Base-by-base conservation (phyloP, 306 rosid genomes). In the Gillenia trifoliata region DNA sequence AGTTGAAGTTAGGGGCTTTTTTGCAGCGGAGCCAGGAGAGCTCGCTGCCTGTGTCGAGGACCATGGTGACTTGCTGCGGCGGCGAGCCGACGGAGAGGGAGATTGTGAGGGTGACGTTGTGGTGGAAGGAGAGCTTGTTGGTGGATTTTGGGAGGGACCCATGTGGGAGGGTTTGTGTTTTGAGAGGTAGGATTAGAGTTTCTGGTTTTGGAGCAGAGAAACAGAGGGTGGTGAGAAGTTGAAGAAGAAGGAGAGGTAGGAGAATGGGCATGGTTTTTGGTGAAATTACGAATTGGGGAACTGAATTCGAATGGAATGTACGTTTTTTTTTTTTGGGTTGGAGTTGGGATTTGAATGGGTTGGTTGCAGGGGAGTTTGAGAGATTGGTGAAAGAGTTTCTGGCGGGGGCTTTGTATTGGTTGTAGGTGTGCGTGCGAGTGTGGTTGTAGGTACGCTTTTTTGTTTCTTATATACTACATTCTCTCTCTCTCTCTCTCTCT, bases 21-120 rank as follows among this genome's bases (percentile, higher is more conserved):
- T 85, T 86, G 70, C 96, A 90, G 74, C 86, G 95, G 15, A 90
- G 88, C 98, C 98, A 89, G 0, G 96, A 87, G 82, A 93, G 98
- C 54, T 93, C 96, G 38, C 98, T 93, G 16, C 98, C 95, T 45
- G 98, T 93, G 83, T 93, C 96, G 40, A 93, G 96, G 79, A 93
- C 96, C 98, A 87, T 90, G 77, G 93, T 87, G n/a, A 90, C 93
- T 3, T n/a, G 79, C 84, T 93, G 98, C 40, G 98, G 98, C 61
- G 98, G 96, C 22, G 93, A 77, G 11, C 96, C 98, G 1, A 89
- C 82, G 8, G 90, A 82, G 7, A 93, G 84, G 5, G 92, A 85
- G 33, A 87, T 89, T 0, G 96, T 89, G 77, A 93, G 75, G 50
- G 95, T 90, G 8, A 93, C 90, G 33, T 93, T 93, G 71, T 93